Conservation (phyloP, 352 stramenopile species). For the Globisporangium lucens region DNA sequence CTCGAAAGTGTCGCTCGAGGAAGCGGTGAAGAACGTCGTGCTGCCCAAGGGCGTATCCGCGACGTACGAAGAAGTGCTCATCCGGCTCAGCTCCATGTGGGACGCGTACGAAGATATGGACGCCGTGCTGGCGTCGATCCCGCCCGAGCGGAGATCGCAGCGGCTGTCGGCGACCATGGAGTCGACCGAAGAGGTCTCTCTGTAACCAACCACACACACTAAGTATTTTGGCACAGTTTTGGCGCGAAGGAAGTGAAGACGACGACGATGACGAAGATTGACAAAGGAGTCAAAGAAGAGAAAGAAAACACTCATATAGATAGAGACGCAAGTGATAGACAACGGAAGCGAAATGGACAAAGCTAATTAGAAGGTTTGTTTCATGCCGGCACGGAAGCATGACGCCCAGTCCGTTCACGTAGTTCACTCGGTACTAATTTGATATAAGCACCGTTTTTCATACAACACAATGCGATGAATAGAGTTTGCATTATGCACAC, state of each 20-base stretch:
- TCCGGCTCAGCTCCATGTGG: conserved; percentile 80
- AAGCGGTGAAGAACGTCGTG: conserved; percentile 81
- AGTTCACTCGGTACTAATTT: conserved; percentile 4
- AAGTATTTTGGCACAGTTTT: not conserved
- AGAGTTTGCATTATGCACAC: not conserved
- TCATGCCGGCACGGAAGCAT: not conserved
- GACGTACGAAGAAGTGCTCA: conserved; percentile 75
- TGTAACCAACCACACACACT: conserved; percentile 9
- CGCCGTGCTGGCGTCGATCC: conserved; percentile 47
- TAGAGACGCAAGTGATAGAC: not conserved
- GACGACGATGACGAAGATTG: not conserved
- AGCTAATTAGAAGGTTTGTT: not conserved
- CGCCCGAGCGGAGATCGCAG: conserved; percentile 45
- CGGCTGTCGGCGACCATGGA: conserved; percentile 30
- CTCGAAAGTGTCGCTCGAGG: conserved; percentile 56
- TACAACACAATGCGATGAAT: not conserved
- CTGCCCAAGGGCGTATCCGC: conserved; percentile 43
- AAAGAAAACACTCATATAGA: not conserved
- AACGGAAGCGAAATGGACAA: not conserved
- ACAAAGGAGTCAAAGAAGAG: not conserved
- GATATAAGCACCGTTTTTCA: conserved; percentile 8
- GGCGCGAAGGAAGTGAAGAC: not conserved
- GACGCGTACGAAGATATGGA: conserved; percentile 58
- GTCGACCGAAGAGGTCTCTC: conserved; percentile 18
- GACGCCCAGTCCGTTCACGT: not conserved